Base-by-base conservation (phyloP, 1,284 basidiomycete species). In the Paramarasmius palmivorus region DNA sequence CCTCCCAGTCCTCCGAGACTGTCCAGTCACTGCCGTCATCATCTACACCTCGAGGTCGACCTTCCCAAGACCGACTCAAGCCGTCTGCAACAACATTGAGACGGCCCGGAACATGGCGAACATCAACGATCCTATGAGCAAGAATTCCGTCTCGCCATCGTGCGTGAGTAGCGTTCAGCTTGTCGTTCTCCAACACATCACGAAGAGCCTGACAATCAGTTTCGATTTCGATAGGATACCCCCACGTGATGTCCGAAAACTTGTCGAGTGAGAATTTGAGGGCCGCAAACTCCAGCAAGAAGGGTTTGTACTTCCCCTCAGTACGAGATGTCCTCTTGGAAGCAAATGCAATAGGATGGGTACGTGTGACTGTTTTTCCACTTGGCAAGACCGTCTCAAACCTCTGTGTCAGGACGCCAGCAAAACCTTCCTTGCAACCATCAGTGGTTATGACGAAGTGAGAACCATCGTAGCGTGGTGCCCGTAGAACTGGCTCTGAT, bases 21-120 rank as follows among this genome's bases (percentile, higher is more conserved):
- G 62, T 63, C 67, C 68, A 72, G 32, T 67, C 63, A 45, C 65
- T 61, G 1, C 71, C 68, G 38, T 76, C 65, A 0, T 62, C 68
- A n/a, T 41, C 20, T 5, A 15, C 50, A 20, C 48, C 32, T 20
- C 50, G 7, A 32, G 7, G 25, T 15, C 12, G 38, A 15, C 52
- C 53, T n/a, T 57, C 53, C 52, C 55, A 57, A 47, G 40, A 57
- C 10, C 52, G 25, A 40, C 57, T 59, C 19, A 59, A 34, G 1
- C 54, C 52, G 42, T 60, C 59, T 37, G 55, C 58, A 10, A 58
- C 56, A 1, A 52, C 54, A 15, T 62, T 62, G 1, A 53, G 15
- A 3, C 46, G 40, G 0, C 60, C 57, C 32, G 55, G 59, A n/a
- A 58, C 36, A 19, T 62, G 60, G 17, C 54, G 14, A 8, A 62